These are phyloP conservation scores for Lasiosphaeriaceae sp. DNA, from an alignment of 495 filamentous ascomycete species.

Conservation along the genomic window DNA sequence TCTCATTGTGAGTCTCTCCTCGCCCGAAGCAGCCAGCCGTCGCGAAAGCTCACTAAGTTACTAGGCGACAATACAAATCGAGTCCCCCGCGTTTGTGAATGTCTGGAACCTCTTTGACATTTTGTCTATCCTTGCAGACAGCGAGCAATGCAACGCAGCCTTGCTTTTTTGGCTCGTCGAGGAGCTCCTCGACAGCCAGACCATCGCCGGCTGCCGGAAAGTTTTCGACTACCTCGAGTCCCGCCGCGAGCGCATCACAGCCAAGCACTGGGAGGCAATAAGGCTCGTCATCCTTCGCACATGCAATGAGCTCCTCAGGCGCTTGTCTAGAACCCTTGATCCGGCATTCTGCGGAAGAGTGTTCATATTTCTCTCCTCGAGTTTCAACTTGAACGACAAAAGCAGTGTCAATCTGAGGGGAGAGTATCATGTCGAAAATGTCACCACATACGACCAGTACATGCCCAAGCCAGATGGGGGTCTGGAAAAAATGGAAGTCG, in stretches of 20 bases:
- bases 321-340: conserved; percentile 90
- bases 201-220: conserved; percentile 80
- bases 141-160: conserved; percentile 76
- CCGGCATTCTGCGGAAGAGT: conserved; percentile 95
- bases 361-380: conserved; percentile 97
- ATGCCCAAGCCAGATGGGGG: conserved; percentile 45
- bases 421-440: conserved; percentile 94
- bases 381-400: conserved; percentile 90
- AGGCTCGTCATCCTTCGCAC: conserved; percentile 81
- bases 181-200: conserved; percentile 93
- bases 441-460: conserved; percentile 75
- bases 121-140: conserved; percentile 78
- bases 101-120: conserved; percentile 95
- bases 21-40: background rate
- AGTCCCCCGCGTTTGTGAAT: conserved; percentile 67
- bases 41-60: conserved; percentile 6
- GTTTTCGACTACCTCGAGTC: conserved; percentile 95
- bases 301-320: conserved; percentile 90
- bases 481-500: conserved; percentile 62
- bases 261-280: conserved; percentile 81
- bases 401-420: conserved; percentile 95
- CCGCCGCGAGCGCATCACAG: conserved; percentile 77
- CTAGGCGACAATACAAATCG: conserved; percentile 66
- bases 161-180: conserved; percentile 88
- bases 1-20: conserved; percentile 55